Evolutionary conservation across 768 basidiomycete species (phyloP).

Genomic region (Boletus rufocinnamomeus): DNA sequence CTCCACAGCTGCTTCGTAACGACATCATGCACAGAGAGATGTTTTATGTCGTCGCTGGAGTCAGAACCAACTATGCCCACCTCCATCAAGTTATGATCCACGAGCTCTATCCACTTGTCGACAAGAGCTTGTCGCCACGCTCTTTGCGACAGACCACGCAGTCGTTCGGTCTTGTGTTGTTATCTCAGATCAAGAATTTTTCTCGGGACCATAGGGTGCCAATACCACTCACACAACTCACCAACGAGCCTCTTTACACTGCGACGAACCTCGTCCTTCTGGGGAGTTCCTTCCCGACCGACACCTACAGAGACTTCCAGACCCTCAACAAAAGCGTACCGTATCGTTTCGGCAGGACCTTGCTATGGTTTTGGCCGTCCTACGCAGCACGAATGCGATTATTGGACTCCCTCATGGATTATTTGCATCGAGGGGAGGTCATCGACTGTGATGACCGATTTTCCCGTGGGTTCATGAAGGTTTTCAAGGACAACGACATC

Average conservation of each 20-base stretch:
- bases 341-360: slow-evolving; percentile 17
- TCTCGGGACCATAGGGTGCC: not conserved
- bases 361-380: slow-evolving; percentile 20
- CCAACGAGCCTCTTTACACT: slow-evolving; percentile 20
- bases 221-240: slow-evolving; percentile 21
- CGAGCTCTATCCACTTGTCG: slow-evolving; percentile 25
- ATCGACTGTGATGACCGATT: slow-evolving; percentile 8
- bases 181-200: slow-evolving; percentile 16
- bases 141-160: slow-evolving; percentile 15
- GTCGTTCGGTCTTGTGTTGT: slow-evolving; percentile 13
- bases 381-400: slow-evolving; percentile 17
- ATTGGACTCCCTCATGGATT: slow-evolving; percentile 7
- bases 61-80: slow-evolving; percentile 5
- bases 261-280: slow-evolving; percentile 24
- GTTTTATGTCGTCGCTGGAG: slow-evolving; percentile 17
- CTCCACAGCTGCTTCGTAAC: slow-evolving; percentile 11
- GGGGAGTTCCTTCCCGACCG: slow-evolving; percentile 19
- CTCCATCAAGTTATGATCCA: slow-evolving; percentile 23
- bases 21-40: slow-evolving; percentile 12
- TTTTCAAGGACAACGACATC: slow-evolving; percentile 22
- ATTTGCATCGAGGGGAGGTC: slow-evolving; percentile 16
- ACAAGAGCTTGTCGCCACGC: slow-evolving; percentile 18
- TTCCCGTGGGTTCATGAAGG: slow-evolving; percentile 15
- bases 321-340: slow-evolving; percentile 21
- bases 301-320: slow-evolving; percentile 26